Base-by-base conservation (phyloP, 495 filamentous ascomycete genomes). In the Aspergillus heteromorphus region DNA sequence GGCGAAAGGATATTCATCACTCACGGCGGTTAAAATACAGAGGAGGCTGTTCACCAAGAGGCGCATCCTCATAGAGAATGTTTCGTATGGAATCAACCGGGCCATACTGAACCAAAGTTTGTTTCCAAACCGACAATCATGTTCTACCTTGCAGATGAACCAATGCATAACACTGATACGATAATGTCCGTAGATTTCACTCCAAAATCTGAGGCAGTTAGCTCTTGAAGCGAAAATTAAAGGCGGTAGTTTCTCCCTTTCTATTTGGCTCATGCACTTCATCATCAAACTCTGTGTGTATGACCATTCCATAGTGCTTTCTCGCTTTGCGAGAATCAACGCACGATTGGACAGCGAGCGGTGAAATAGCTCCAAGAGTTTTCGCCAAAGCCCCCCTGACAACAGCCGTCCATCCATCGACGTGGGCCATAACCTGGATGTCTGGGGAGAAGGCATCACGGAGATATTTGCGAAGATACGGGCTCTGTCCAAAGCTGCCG, bases 401-500 rank as follows among this genome's bases (percentile, higher is more conserved):
- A 2, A 79, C 69, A 4, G 74, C 73, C 11, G 73, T 76, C 73
- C 60, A 72, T 7, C 65, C 69, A 54, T 73, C 55, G 18, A 64
- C 53, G 17, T 69, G 65, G 30, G 66, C 62, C 16, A 64, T 25
- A 29, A 74, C 51, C 40, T 62, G 20, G 18, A 62, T 42, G 11
- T 51, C 18, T 27, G 51, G 23, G 11, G 38, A 30, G 20, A 70
- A 53, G 2, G 47, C 17, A 1, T 58, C 52, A 0, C 55, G 54
- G 10, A 75, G 59, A 9, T 58, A 49, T 29, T 67, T 56, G 40
- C 64, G 65, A 4, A 87, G 76, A 62, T 86, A 87, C 27, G 81
- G 79, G 60, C 79, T 86, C 62, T 87, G 81, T 0, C 85, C 85
- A 64, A 87, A 87, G 8, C 84, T 84, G 43, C 85, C 85, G 8